phyloP scores from a whole-genome alignment of 768 basidiomycete species.

The Lyophyllum shimeji region DNA sequence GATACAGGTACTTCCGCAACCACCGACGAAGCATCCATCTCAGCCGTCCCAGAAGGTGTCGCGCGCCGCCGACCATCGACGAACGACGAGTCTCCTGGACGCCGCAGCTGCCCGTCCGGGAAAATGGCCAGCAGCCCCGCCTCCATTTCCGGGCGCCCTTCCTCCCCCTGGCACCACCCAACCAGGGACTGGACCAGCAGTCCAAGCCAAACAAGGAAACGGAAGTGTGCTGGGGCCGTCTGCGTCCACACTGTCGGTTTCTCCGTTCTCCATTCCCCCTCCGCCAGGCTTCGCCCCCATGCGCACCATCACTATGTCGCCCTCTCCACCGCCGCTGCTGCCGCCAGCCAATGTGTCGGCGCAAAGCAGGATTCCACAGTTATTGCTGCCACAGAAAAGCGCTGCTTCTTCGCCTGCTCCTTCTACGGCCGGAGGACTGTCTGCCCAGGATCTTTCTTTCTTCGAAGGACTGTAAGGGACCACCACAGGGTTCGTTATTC shows the following conservation, averaged over 20 bases:
- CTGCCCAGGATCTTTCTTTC: slow-evolving; percentile 84
- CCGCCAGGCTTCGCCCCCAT: slow-evolving; percentile 13
- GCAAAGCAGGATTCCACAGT: background rate
- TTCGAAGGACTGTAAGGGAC: slow-evolving; percentile 68
- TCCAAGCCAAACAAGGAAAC: slow-evolving; percentile 28
- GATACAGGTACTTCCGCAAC: background rate
- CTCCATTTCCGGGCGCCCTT: slow-evolving; percentile 24
- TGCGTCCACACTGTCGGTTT: slow-evolving; percentile 11
- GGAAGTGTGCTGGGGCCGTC: slow-evolving; percentile 24
- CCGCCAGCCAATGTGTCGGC: slow-evolving; percentile 7
- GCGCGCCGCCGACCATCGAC: slow-evolving; percentile 48
- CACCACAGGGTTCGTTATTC: background rate
- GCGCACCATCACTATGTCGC: slow-evolving; percentile 5
- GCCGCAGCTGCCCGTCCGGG: slow-evolving; percentile 50
- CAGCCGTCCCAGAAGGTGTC: slow-evolving; percentile 27
- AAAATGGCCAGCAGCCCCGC: slow-evolving; percentile 39
- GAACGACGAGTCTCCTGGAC: slow-evolving; percentile 58
- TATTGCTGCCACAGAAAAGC: slow-evolving; percentile 1
- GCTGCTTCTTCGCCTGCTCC: slow-evolving; percentile 21
- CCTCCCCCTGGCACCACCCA: slow-evolving; percentile 20
- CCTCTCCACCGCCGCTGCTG: background rate
- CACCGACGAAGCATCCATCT: slow-evolving; percentile 15
- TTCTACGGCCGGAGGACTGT: slow-evolving; percentile 50
- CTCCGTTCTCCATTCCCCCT: slow-evolving; percentile 12
- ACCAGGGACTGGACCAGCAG: slow-evolving; percentile 21